Conservation (phyloP, 345 rosid genomes). For the Eucalyptus pauciflora region DNA sequence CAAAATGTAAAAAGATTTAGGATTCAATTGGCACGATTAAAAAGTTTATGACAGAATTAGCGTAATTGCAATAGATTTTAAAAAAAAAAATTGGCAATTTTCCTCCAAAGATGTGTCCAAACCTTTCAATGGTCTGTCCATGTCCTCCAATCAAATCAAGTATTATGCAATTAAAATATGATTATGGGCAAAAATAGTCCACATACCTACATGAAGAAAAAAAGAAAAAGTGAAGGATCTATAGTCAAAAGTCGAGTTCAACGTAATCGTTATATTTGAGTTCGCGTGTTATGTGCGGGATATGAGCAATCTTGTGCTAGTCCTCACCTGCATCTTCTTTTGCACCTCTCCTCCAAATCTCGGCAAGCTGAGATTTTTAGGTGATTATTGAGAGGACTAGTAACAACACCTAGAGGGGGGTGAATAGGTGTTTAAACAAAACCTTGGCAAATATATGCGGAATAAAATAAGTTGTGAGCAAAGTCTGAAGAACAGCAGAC, state of each 20-base stretch:
- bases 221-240: not conserved
- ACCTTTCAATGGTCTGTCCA: not conserved
- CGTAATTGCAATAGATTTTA: fast-evolving
- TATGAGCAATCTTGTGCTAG: not conserved
- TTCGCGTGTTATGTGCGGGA: not conserved
- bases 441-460: no score
- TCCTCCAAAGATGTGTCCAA: not conserved
- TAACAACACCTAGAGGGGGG: no score
- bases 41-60: no score
- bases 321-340: not conserved
- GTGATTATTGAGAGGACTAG: no score
- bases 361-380: not conserved
- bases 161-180: no score
- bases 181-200: not conserved
- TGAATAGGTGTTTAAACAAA: no score
- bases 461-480: no score
- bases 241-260: not conserved
- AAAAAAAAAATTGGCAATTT: no score
- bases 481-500: no score
- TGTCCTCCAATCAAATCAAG: not conserved
- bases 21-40: no score
- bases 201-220: not conserved
- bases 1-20: no score
- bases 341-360: not conserved
- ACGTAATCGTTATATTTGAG: not conserved